Evolutionary conservation across 2,329 filamentous ascomycete species (phyloP), one percentile per base, ranked within the genome.

Genomic region (Sordariomycetes sp.): DNA sequence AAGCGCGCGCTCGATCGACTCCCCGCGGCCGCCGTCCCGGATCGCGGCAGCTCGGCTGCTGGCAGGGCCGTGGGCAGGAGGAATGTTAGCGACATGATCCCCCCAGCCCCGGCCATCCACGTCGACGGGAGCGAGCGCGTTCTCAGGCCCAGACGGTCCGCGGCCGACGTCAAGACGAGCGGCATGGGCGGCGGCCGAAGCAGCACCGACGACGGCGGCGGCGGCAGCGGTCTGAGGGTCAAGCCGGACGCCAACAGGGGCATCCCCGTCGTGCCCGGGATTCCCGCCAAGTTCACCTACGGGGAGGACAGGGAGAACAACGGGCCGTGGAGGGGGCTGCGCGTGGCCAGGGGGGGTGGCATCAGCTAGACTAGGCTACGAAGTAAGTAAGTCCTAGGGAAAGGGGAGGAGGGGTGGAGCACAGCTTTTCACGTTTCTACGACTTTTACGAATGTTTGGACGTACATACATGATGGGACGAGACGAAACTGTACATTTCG

Each of bases 221-320:
- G 35, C 33, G 26, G 32, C 26, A 30, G 31, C 12, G 20, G 15
- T 11, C 49, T 70, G 33, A 54, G 56, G 18, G 55, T 66, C 21
- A 53, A 65, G 21, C 60, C 66, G 6, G 62, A 68, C 42, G 55
- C 49, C 30, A 69, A 70, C 42, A 55, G 60, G 23, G 66, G 65
- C 12, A 64, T 68, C 30, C 64, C 66, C 4, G 53, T 46, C 19
- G 58, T 68, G 29, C 61, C 66, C 17, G 50, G 50, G 21, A 63
- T 69, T 20, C 61, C 68, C 10, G 51, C 55, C 35, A 59, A 63
- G 42, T 70, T 62, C 34, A 47, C 48, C 8, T 50, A 50, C 36
- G 48, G 51, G 16, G 46, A 56, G 42, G 54, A 60, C 34, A 36
- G 48, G 19, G 56, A 60, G 46, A 58, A 57, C 33, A 39, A 41